phyloP scores from a whole-genome alignment of 352 stramenopile species.

The Phytophthora europaea region DNA sequence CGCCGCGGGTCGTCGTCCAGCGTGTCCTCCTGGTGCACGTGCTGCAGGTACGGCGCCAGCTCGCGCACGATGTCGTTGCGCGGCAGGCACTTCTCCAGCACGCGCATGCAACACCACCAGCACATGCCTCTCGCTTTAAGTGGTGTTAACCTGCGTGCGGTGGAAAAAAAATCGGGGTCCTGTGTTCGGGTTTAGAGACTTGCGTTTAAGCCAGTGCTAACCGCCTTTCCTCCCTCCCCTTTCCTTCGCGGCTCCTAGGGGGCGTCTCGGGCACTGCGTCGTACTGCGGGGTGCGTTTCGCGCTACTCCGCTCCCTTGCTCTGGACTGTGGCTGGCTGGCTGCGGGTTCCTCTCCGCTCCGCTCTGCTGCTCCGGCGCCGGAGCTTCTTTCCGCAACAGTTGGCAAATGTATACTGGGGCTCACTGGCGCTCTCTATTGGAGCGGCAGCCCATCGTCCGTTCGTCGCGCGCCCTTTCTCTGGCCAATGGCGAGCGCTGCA shows the following conservation, averaged over 20 bases:
- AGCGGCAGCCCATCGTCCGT: not conserved
- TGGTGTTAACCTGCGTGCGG: not conserved
- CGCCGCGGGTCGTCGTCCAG: conserved; percentile 65
- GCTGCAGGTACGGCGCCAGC: conserved; percentile 86
- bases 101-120: conserved; percentile 92
- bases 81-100: conserved; percentile 87
- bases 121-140: conserved; percentile 51
- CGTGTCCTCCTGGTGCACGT: conserved; percentile 81
- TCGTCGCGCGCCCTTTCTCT: not conserved
- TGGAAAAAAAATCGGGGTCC: not conserved
- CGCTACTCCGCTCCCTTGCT: not conserved
- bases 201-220: not conserved
- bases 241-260: not conserved
- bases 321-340: conserved; percentile 4
- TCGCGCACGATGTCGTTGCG: conserved; percentile 91
- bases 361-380: conserved; percentile 3
- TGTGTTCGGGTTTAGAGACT: not conserved
- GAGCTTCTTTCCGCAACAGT: conserved; percentile 28
- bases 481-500: not conserved
- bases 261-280: not conserved
- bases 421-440: conserved; percentile 36
- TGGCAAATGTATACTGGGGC: conserved; percentile 7
- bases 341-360: not conserved
- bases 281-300: not conserved
- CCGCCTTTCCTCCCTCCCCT: not conserved